Conservation (phyloP, 2,329 filamentous ascomycete species). For the Cladosporium cucumerinum region DNA sequence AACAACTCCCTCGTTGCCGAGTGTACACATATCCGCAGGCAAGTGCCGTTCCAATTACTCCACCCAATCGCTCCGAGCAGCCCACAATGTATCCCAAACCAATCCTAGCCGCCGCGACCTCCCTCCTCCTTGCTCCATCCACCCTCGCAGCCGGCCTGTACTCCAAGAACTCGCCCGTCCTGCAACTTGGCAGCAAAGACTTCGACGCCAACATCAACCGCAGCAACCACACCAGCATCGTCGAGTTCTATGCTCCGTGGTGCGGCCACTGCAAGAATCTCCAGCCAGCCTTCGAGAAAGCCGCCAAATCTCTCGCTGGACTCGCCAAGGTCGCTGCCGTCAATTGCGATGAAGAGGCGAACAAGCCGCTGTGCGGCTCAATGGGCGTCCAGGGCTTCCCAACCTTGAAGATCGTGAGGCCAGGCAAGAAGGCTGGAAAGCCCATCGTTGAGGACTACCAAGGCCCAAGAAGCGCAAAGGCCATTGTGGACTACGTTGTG, state of each 20-base stretch:
- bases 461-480: slow-evolving; percentile 76
- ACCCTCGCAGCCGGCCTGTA: slow-evolving; percentile 72
- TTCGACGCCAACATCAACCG: slow-evolving; percentile 81
- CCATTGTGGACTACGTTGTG: slow-evolving; percentile 79
- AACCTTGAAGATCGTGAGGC: slow-evolving; percentile 88
- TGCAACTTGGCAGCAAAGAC: slow-evolving; percentile 74
- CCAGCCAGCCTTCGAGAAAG: slow-evolving; percentile 93
- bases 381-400: slow-evolving; percentile 94
- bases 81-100: slow-evolving; percentile 17
- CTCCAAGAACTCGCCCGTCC: slow-evolving; percentile 77
- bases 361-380: slow-evolving; percentile 79
- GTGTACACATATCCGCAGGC: neutral
- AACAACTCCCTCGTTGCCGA: neutral
- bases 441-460: slow-evolving; percentile 89
- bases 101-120: slow-evolving; percentile 54
- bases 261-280: slow-evolving; percentile 96
- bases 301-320: slow-evolving; percentile 81
- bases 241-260: slow-evolving; percentile 89
- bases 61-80: neutral
- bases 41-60: neutral
- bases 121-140: slow-evolving; percentile 64
- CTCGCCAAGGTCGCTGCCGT: slow-evolving; percentile 91
- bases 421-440: slow-evolving; percentile 74
- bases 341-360: slow-evolving; percentile 89
- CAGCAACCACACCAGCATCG: slow-evolving; percentile 71